These are phyloP conservation scores for Lathyrus tuberosus DNA, from an alignment of 306 rosid species.

Conservation along the genomic window DNA sequence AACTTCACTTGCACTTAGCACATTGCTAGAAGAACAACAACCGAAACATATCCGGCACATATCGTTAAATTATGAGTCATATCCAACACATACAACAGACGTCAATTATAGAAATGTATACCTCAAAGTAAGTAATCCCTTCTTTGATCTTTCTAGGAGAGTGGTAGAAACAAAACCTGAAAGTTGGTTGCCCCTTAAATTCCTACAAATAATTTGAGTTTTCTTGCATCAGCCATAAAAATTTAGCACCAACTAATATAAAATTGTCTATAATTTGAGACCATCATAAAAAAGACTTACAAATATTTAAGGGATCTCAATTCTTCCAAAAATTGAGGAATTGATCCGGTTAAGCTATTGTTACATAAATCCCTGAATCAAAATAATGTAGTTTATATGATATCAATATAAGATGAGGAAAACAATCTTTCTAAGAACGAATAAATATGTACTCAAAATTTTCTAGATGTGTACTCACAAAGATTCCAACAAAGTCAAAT, in stretches of 20 bases:
- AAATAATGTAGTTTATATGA: conserved; percentile 12
- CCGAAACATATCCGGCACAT: no score
- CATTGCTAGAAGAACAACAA: no score
- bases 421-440: conserved; percentile 15
- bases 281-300: conserved; percentile 49
- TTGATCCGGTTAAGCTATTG: conserved; percentile 61
- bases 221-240: conserved; percentile 14
- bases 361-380: conserved; percentile 61
- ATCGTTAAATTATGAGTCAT: no score
- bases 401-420: conserved; percentile 10
- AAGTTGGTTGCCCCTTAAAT: conserved; percentile 60
- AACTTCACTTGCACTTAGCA: no score
- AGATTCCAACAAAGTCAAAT: conserved; percentile 52
- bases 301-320: conserved; percentile 52
- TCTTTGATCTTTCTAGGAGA: conserved; percentile 52
- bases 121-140: conserved; percentile 61
- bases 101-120: conserved; percentile 27
- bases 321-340: conserved; percentile 60
- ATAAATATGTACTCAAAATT: neutral
- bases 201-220: conserved; percentile 44
- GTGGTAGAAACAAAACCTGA: conserved; percentile 55
- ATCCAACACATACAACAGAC: no score
- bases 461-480: conserved; percentile 51
- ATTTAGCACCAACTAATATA: conserved; percentile 2
- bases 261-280: no score